phyloP scores from a whole-genome alignment of 257 asterid genomes.

The Nicotiana attenuata region DNA sequence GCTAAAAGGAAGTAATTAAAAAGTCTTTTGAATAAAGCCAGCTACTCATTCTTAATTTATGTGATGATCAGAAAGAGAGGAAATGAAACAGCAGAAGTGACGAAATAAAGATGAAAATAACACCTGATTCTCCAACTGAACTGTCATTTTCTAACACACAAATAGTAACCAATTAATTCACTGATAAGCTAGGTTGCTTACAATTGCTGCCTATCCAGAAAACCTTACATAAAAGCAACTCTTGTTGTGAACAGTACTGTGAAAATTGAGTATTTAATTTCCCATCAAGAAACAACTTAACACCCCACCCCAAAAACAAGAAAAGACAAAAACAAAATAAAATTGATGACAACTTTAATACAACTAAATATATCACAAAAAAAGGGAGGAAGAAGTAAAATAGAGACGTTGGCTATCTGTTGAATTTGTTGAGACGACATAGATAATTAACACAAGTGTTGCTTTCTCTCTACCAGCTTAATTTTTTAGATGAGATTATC shows the following conservation, averaged over 20 bases:
- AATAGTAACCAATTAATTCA: conserved; percentile 9
- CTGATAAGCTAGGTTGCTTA: neutral
- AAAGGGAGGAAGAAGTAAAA: neutral
- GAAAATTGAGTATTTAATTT: neutral
- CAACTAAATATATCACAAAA: neutral
- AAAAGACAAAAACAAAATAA: neutral
- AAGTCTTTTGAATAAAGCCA: neutral
- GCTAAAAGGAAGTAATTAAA: neutral
- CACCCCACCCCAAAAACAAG: too few species aligned
- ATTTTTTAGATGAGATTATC: too few species aligned
- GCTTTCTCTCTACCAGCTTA: too few species aligned
- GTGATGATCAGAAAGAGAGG: neutral
- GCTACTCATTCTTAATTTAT: conserved; percentile 13
- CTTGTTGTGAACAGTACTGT: neutral
- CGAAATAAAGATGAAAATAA: conserved; percentile 15
- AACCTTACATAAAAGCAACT: neutral
- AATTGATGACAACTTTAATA: neutral
- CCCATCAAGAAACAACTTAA: neutral
- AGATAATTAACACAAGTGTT: too few species aligned
- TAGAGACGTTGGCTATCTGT: neutral
- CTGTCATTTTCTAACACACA: conserved; percentile 21
- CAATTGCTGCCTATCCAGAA: neutral
- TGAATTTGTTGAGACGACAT: neutral
- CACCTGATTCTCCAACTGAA: conserved; percentile 27
- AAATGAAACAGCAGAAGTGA: conserved; percentile 2